Conservation (phyloP, 352 stramenopile genomes). For the Phytopythium aichiense region DNA sequence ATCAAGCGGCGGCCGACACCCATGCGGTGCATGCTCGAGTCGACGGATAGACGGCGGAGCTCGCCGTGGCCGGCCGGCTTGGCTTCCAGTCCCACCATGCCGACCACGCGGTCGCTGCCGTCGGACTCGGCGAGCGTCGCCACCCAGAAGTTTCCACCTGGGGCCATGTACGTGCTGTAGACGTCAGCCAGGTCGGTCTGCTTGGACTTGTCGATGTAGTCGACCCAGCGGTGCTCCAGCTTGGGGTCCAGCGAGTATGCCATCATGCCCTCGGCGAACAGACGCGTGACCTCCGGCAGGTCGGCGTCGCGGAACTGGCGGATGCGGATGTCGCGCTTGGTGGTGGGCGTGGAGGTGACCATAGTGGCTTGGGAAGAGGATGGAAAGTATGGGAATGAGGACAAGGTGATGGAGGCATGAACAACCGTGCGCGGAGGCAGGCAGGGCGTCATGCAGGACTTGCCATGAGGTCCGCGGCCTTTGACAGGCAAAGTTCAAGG, state of each 20-base stretch:
- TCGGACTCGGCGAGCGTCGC: conserved; percentile 18
- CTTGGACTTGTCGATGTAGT: conserved; percentile 31
- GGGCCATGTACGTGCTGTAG: conserved; percentile 25
- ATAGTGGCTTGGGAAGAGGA: not conserved
- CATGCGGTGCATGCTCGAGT: conserved; percentile 18
- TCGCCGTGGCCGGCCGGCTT: conserved; percentile 15
- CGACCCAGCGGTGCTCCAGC: conserved; percentile 14
- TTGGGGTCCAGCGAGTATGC: conserved; percentile 20
- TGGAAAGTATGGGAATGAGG: conserved; percentile 1
- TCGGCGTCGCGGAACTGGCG: conserved; percentile 30
- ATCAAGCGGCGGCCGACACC: conserved; percentile 24
- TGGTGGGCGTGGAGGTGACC: not conserved
- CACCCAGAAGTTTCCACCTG: conserved; percentile 47
- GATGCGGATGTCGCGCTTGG: conserved; percentile 12
- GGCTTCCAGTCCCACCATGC: conserved; percentile 24
- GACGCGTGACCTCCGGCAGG: conserved; percentile 20
- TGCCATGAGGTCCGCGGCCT: not conserved
- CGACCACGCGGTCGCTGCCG: conserved; percentile 14
- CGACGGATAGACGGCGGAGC: conserved; percentile 27
- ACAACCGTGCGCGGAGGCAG: too few species aligned
- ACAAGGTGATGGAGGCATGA: not conserved
- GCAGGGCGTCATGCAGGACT: too few species aligned
- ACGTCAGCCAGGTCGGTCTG: conserved; percentile 31
- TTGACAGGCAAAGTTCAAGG: not conserved
- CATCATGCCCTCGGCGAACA: conserved; percentile 42